phyloP scores from a whole-genome alignment of 108 stramenopile genomes.

The Skeletonema menzelii region DNA sequence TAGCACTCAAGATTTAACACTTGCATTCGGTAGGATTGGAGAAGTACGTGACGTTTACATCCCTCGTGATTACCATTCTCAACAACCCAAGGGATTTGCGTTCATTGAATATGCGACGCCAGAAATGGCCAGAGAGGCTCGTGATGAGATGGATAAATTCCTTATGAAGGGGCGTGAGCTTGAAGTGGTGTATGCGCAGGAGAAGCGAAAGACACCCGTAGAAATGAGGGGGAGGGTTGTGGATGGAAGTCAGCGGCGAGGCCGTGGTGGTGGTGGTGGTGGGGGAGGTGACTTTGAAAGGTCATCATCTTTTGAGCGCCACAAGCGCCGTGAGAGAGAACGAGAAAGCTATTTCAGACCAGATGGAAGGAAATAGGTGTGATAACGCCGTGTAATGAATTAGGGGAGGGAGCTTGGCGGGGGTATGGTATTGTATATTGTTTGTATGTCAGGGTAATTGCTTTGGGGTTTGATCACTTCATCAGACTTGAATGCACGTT shows the following conservation, averaged over 20 bases:
- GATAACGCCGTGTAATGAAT: background rate
- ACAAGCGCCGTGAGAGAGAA: constrained; percentile 69
- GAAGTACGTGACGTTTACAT: constrained; percentile 90
- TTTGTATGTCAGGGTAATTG: background rate
- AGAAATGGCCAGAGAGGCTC: constrained; percentile 78
- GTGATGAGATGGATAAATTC: constrained; percentile 90
- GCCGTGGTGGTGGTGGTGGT: constrained; percentile 38
- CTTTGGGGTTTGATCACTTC: background rate
- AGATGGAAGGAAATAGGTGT: constrained; percentile 7
- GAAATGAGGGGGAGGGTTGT: constrained; percentile 82
- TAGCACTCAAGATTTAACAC: constrained; percentile 67
- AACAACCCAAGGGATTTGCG: constrained; percentile 88
- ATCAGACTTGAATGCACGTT: background rate
- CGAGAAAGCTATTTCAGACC: constrained; percentile 45
- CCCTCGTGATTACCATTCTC: constrained; percentile 84
- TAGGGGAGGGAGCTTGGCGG: background rate
- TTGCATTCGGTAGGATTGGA: constrained; percentile 84
- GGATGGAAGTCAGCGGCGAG: constrained; percentile 39
- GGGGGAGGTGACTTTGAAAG: constrained; percentile 35
- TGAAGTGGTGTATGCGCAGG: constrained; percentile 90
- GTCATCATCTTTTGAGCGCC: constrained; percentile 82
- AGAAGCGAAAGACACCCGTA: constrained; percentile 84
- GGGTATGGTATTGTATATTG: constrained; percentile 9
- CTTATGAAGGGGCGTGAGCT: constrained; percentile 81
- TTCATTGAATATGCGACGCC: constrained; percentile 88